phyloP scores from a whole-genome alignment of 2,329 filamentous ascomycete species.

The Xylaria sp. region DNA sequence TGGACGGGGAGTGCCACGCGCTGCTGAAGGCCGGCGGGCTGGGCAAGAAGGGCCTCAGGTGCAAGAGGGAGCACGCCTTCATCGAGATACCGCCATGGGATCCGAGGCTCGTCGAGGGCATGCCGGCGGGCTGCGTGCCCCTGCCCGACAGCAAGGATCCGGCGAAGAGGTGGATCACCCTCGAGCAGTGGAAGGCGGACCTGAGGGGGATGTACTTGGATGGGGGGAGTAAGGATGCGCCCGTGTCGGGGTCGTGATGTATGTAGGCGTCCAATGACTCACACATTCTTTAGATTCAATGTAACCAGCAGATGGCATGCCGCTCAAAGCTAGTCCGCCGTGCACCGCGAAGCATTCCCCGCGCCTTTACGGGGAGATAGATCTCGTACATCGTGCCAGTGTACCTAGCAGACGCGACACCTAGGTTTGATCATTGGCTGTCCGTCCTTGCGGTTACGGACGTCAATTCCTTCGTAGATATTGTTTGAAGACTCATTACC shows the following conservation, averaged over 20 bases:
- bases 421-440: background rate
- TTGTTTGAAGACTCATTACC: too few species aligned
- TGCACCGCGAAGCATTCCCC: background rate
- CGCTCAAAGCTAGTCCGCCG: too few species aligned
- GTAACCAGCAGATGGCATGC: too few species aligned
- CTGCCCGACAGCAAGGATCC: conserved; percentile 22
- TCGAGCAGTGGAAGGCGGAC: conserved; percentile 33
- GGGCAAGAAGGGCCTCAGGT: conserved; percentile 21
- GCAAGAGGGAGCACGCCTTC: conserved; percentile 31
- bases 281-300: too few species aligned
- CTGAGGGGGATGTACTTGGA: conserved; percentile 29
- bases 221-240: background rate
- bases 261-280: too few species aligned
- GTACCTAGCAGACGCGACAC: background rate
- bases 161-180: conserved; percentile 30
- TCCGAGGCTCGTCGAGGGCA: conserved; percentile 16
- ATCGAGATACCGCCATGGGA: conserved; percentile 31
- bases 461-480: too few species aligned
- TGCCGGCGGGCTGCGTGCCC: conserved; percentile 30
- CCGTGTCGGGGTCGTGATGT: background rate
- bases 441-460: too few species aligned
- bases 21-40: conserved; percentile 25
- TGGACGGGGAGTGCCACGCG: conserved; percentile 29
- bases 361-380: background rate
- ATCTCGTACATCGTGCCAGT: background rate